Base-by-base conservation (phyloP, 345 rosid species). In the Leavenworthia alabamica region DNA sequence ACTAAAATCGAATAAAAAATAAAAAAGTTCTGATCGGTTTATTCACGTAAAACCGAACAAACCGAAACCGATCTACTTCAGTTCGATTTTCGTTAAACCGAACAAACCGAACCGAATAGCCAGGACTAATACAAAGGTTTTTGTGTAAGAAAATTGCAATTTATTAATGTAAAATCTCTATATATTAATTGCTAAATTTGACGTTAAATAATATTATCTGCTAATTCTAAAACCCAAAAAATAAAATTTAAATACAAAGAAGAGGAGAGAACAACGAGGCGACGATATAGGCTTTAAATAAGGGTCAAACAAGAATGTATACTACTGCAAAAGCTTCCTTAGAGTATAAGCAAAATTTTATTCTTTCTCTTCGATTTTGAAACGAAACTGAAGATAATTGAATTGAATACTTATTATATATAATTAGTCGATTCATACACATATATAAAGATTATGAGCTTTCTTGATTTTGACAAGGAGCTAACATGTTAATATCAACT, bases 301-400 rank as follows among this genome's bases (percentile, higher is more conserved):
- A 74, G 91, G 95, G 92, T 86, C 97, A 89, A 86, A 85, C 86
- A 83, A 83, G 88, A 82, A 78, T 60, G 48, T 62, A 68, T 69
- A 71, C 64, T 55, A 76, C 60, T 42, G 43, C 66, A 56, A n/a
- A n/a, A 41, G 55, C 64, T 80, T 74, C 46, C 88, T 82, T 80
- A 62, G 59, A 75, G 27, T 79, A 73, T 74, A 89, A 81, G 90
- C 85, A 81, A n/a, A n/a, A 77, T 60, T 51, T 37, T 57, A 19
- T 61, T 65, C 62, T 60, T 54, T 48, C 52, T 41, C 46, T 55
- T 70, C 49, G 20, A 36, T 37, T 61, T 70, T 54, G 23, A 44
- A 37, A 54, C 20, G 58, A 4, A 13, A 29, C 1, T 7, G 23
- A 46, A 28, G 15, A 50, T 42, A 22, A 58, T 14, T 70, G 28